Evolutionary conservation across 2,329 filamentous ascomycete genomes (phyloP).

Genomic region (Gnomoniopsis smithogilvyi): DNA sequence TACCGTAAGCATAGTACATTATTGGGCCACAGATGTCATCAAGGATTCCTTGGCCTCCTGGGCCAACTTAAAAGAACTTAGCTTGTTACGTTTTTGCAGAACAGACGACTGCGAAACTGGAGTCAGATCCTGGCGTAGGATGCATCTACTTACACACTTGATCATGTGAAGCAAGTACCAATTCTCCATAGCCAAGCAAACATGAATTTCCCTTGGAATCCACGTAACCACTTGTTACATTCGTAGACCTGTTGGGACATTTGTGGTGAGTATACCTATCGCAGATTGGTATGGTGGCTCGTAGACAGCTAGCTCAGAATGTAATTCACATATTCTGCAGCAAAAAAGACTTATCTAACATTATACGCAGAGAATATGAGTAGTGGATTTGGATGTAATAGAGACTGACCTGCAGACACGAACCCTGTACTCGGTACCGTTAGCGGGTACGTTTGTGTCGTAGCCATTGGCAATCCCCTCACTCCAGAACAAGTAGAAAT

Average conservation of each 20-base stretch:
- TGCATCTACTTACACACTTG: not conserved
- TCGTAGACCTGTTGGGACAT: not conserved
- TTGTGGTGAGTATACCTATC: not conserved
- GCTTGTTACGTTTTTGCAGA: not conserved
- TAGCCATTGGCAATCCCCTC: not conserved
- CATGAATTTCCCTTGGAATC: not conserved
- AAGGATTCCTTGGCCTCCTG: not conserved
- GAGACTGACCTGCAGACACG: not conserved
- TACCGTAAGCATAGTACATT: not conserved
- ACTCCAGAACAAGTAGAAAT: not conserved
- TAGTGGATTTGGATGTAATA: no score
- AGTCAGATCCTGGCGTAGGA: no score
- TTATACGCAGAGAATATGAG: no score
- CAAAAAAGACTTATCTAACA: no score
- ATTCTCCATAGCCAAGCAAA: not conserved
- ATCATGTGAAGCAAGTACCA: not conserved
- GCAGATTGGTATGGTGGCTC: no score
- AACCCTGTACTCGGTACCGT: not conserved
- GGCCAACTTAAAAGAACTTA: not conserved
- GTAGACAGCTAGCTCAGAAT: no score
- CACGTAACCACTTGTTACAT: not conserved
- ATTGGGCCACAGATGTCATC: not conserved
- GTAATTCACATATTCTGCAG: no score
- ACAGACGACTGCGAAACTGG: not conserved
- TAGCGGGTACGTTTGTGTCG: not conserved